These are phyloP conservation scores for Salix caprea DNA, from an alignment of 345 rosid genomes.

Conservation along the genomic window DNA sequence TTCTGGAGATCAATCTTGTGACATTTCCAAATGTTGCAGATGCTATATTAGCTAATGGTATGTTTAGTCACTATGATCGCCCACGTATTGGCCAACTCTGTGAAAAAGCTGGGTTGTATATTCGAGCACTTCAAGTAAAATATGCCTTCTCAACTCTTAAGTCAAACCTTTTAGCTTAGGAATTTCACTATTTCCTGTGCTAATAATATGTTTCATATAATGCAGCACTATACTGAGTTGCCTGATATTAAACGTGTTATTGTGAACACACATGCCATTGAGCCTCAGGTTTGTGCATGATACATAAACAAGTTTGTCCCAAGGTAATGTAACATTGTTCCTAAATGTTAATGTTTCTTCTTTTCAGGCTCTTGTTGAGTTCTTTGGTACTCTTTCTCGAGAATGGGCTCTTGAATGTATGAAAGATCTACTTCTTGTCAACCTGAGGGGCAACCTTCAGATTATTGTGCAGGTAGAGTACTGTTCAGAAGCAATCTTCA, in stretches of 20 bases:
- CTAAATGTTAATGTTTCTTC: neutral
- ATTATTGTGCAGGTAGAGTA: slow-evolving; percentile 81
- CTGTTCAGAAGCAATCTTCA: slow-evolving; percentile 11
- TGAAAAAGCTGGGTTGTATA: slow-evolving; percentile 25
- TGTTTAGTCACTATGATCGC: slow-evolving; percentile 29
- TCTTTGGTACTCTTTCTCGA: slow-evolving; percentile 86
- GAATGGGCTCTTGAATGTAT: slow-evolving; percentile 99
- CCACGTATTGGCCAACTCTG: slow-evolving; percentile 24
- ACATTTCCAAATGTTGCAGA: slow-evolving; percentile 29
- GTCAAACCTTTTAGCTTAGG: neutral
- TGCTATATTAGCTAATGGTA: slow-evolving; percentile 28
- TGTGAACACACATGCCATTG: slow-evolving; percentile 94
- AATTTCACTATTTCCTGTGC: neutral
- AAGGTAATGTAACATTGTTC: neutral
- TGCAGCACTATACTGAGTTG: slow-evolving; percentile 89
- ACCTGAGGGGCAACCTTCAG: slow-evolving; percentile 89
- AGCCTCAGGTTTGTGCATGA: slow-evolving; percentile 67
- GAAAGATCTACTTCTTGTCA: slow-evolving; percentile 90
- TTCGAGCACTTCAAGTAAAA: slow-evolving; percentile 22
- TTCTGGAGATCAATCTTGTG: slow-evolving; percentile 26
- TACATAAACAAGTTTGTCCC: neutral
- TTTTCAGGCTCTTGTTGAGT: slow-evolving; percentile 87
- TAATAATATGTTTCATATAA: neutral
- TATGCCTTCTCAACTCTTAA: neutral
- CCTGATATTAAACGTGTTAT: slow-evolving; percentile 96